These are phyloP conservation scores for Pleurotus cornucopiae DNA, from an alignment of 768 basidiomycete genomes.

Conservation along the genomic window DNA sequence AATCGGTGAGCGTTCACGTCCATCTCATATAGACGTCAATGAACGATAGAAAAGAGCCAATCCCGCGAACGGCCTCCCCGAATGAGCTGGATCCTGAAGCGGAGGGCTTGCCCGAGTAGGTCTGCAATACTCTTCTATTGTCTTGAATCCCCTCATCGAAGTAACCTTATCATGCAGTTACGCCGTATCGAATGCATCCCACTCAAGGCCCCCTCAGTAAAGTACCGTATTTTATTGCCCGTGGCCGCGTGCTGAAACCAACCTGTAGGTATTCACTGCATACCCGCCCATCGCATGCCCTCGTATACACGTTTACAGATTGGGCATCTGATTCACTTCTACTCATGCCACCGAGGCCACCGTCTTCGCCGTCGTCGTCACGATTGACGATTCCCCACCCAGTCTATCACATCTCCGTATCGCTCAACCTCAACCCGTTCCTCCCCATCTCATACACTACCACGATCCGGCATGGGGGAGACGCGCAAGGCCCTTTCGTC, in stretches of 20 bases:
- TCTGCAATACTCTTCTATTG: background rate
- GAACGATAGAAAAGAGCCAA: background rate
- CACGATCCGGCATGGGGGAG: slow-evolving; percentile 24
- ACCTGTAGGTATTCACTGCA: background rate
- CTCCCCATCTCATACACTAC: slow-evolving; percentile 41
- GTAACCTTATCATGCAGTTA: background rate
- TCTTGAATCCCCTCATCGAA: background rate
- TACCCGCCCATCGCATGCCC: slow-evolving; percentile 22
- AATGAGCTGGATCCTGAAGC: background rate
- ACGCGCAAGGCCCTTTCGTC: slow-evolving; percentile 22
- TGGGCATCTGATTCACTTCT: slow-evolving; percentile 31
- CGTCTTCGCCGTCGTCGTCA: slow-evolving; percentile 1
- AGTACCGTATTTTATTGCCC: background rate
- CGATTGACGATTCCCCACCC: slow-evolving; percentile 21
- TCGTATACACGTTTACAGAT: slow-evolving; percentile 34
- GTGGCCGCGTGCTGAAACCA: background rate
- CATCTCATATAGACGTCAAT: too few species aligned
- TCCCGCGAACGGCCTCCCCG: background rate
- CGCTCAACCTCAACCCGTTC: slow-evolving; percentile 42
- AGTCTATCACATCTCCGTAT: slow-evolving; percentile 36
- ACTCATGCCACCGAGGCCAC: slow-evolving; percentile 27
- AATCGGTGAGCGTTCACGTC: too few species aligned
- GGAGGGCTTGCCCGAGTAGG: background rate
- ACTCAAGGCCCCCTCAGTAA: slow-evolving; percentile 4
- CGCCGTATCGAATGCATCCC: background rate